Conservation (phyloP, 306 rosid species). For the Hippophae gyantsensis region DNA sequence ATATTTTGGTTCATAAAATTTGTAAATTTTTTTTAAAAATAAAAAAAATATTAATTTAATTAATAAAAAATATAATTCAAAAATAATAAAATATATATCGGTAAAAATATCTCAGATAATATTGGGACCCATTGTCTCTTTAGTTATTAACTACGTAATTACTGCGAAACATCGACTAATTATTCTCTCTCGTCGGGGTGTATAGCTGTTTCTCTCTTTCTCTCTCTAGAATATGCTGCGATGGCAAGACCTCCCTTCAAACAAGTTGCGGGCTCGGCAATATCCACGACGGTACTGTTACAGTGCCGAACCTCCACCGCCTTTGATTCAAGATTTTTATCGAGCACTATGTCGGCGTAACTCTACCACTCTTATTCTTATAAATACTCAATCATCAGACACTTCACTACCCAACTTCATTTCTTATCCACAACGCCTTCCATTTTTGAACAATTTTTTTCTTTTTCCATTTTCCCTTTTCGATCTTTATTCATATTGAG, state of each 20-base stretch:
- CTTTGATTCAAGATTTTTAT: constrained; percentile 33
- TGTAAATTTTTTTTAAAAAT: too few species aligned
- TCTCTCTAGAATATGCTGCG: not conserved
- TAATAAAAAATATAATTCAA: too few species aligned
- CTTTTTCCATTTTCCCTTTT: too few species aligned
- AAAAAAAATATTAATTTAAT: too few species aligned
- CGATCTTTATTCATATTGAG: not conserved
- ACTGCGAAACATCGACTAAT: too few species aligned
- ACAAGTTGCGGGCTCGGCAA: constrained; percentile 32
- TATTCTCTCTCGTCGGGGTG: constrained; percentile 22
- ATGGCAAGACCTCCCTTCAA: not conserved
- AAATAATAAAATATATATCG: too few species aligned
- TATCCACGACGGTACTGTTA: constrained; percentile 13
- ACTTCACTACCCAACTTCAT: not conserved
- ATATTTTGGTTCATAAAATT: too few species aligned
- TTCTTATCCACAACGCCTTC: not conserved
- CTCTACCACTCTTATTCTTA: not conserved
- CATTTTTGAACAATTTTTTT: too few species aligned
- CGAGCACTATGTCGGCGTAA: constrained; percentile 17
- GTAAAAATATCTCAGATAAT: too few species aligned
- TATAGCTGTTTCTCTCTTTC: constrained; percentile 16
- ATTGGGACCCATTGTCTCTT: too few species aligned
- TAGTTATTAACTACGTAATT: too few species aligned
- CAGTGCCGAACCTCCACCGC: constrained; percentile 51
- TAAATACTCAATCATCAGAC: not conserved